Percentiles rank a stretch among this genome's conserved stretches.
Evolutionary conservation across 169 alveolate species (phyloP).

Genomic region (Eimeria praecox): DNA sequence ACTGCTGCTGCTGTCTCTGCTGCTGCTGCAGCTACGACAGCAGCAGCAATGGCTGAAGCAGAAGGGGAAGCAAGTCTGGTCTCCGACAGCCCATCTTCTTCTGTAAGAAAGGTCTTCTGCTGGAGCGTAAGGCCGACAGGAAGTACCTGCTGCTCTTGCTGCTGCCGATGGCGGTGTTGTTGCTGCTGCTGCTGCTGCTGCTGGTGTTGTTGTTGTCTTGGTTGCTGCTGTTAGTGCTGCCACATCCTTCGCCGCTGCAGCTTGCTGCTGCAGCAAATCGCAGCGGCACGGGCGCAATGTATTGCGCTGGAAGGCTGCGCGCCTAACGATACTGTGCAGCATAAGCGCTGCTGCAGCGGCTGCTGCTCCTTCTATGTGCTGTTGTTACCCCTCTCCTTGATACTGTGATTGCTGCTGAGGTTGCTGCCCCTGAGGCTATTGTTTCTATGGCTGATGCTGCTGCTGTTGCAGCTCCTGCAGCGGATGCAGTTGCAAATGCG

Average conservation of each 20-base stretch:
- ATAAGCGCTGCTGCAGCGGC: constrained; percentile 27
- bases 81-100: background rate
- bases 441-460: background rate
- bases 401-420: constrained; percentile 13
- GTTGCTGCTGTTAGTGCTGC: background rate
- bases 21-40: constrained; percentile 43
- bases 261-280: constrained; percentile 15
- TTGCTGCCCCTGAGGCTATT: background rate
- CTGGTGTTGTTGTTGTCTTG: background rate
- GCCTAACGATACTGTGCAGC: constrained; percentile 24
- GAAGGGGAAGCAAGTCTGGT: background rate
- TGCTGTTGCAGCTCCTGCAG: constrained; percentile 2
- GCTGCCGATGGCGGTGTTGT: background rate
- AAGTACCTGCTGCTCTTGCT: background rate
- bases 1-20: constrained; percentile 14
- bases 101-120: background rate
- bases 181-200: background rate
- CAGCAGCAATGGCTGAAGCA: background rate
- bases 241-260: background rate
- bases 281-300: constrained; percentile 6
- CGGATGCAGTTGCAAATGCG: too few species aligned
- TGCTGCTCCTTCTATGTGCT: background rate
- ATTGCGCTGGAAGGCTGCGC: background rate
- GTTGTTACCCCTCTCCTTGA: background rate
- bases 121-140: background rate